Conservation (phyloP, 345 rosid species). For the Raphanus sativus region DNA sequence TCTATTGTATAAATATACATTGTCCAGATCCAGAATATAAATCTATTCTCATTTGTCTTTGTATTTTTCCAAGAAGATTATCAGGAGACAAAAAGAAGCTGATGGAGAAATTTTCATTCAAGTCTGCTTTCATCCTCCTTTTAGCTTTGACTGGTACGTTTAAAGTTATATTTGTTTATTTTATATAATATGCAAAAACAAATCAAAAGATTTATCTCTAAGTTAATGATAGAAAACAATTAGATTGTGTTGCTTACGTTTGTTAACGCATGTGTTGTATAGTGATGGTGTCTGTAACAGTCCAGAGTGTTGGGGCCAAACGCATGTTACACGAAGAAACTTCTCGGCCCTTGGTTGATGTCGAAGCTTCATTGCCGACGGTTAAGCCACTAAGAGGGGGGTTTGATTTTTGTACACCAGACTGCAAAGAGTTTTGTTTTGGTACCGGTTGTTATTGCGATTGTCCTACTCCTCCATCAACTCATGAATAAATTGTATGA, state of each 20-base stretch:
- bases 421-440: neutral
- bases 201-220: neutral
- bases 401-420: neutral
- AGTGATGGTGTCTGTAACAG: constrained; percentile 17
- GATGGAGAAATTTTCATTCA: neutral
- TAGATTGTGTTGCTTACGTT: neutral
- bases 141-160: constrained; percentile 20
- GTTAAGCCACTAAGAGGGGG: neutral
- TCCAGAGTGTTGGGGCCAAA: constrained; percentile 15
- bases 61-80: neutral
- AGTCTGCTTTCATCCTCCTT: neutral
- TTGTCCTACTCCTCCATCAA: neutral
- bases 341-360: neutral
- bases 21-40: neutral
- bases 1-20: neutral
- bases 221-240: neutral
- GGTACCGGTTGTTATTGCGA: neutral
- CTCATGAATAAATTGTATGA: neutral
- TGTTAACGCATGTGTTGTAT: neutral
- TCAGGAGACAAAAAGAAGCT: neutral
- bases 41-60: neutral
- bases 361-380: neutral
- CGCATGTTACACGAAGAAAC: constrained; percentile 4
- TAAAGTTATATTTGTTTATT: neutral
- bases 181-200: neutral